Evolutionary conservation across 2,329 filamentous ascomycete genomes (phyloP), one percentile per base, ranked within the genome.

Genomic region (Cytospora piceae): DNA sequence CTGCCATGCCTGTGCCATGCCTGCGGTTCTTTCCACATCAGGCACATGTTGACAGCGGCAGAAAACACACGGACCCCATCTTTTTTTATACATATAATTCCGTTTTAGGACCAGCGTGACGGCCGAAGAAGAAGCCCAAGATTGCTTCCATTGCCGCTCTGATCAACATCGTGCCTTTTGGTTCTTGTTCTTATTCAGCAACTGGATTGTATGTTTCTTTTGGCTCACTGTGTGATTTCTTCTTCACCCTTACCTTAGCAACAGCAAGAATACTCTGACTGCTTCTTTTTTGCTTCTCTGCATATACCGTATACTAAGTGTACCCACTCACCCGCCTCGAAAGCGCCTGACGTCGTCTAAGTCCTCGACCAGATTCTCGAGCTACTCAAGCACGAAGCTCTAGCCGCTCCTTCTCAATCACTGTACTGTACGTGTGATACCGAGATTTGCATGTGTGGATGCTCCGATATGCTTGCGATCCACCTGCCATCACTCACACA

Each of bases 401-500:
- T 24, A 53, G 37, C 62, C 55, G 55, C 42, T 64, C 56, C 14
- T 63, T 59, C 52, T 42, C 39, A 52, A n/a, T 54, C 61, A 57
- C 42, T 24, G 61, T 63, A 57, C 53, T n/a, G 27, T 29, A 29
- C 27, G 60, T 63, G 56, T 56, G 51, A 57, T 57, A 29, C 56
- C 53, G 54, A 52, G 20, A 53, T 63, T 63, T 63, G 39, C 53
- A 24, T 63, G 51, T 57, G 56, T 57, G 61, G 61, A 57, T 52
- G 51, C 61, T 63, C 51, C 53, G 34, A 57, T 46, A 63, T 55
- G 37, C 51, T 55, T 55, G 31, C 61, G 56, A 55, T 51, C 53
- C 42, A 7, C 51, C 53, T 54, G 24, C 49, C 49, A 20, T 15
- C 24, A 54, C 15, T 49, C 60, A 22, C n/a, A 7, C 42, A 22